Percentiles rank a stretch among this genome's conserved stretches.
Evolutionary conservation across 1,139 yeast species (phyloP).

Genomic region (Zygosaccharomyces pseudobailii): DNA sequence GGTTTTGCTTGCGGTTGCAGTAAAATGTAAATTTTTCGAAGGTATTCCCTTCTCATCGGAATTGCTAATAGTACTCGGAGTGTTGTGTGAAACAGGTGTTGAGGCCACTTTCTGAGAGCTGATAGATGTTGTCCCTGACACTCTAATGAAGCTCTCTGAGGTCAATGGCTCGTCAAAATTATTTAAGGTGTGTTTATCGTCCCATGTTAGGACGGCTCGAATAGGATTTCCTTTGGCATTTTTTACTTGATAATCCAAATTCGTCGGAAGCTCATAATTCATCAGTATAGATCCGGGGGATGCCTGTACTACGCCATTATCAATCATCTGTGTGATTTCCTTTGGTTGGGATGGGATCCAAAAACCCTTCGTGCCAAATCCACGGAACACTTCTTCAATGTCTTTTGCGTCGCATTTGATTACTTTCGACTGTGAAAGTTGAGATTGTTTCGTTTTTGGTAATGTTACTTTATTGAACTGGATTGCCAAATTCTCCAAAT

Average conservation of each 20-base stretch:
- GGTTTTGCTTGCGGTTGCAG: neutral
- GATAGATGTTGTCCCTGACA: conserved; percentile 16
- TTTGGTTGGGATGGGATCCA: conserved; percentile 42
- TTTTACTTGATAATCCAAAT: conserved; percentile 41
- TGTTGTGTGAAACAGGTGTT: neutral
- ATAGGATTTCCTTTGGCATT: conserved; percentile 52
- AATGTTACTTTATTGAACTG: conserved; percentile 43
- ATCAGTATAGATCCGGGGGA: conserved; percentile 47
- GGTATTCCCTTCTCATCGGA: neutral
- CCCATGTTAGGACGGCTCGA: conserved; percentile 50
- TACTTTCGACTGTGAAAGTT: conserved; percentile 36
- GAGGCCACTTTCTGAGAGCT: neutral
- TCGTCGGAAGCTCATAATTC: conserved; percentile 36
- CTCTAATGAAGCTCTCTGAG: neutral
- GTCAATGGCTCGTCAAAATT: conserved; percentile 26
- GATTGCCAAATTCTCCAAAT: conserved; percentile 51
- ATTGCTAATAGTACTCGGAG: neutral
- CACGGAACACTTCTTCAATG: conserved; percentile 37
- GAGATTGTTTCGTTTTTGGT: conserved; percentile 40
- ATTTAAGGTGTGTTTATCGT: conserved; percentile 38
- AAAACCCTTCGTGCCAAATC: conserved; percentile 42
- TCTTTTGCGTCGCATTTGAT: conserved; percentile 52
- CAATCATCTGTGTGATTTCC: conserved; percentile 40
- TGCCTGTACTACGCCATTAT: conserved; percentile 48
- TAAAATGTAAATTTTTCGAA: neutral